phyloP scores from a whole-genome alignment of 2,329 filamentous ascomycete species.

The Parascedosporium putredinis region DNA sequence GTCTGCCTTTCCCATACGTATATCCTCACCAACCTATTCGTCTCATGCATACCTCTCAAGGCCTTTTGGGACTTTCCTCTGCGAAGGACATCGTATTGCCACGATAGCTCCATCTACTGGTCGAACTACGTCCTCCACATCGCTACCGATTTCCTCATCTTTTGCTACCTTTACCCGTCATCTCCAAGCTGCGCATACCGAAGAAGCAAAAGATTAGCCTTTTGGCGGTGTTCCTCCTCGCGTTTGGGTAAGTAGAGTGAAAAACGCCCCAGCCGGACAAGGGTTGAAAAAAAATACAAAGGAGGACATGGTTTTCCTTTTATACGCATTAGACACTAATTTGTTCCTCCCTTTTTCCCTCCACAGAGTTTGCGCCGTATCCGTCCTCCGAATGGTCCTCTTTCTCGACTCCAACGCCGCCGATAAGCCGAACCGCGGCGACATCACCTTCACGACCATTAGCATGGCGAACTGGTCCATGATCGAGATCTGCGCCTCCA shows the following conservation, averaged over 20 bases:
- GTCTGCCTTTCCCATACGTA: slow-evolving; percentile 14
- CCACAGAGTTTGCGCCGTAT: slow-evolving; percentile 24
- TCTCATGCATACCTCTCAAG: slow-evolving; percentile 14
- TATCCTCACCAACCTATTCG: slow-evolving; percentile 15
- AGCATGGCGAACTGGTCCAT: slow-evolving; percentile 10
- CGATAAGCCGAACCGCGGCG: background rate
- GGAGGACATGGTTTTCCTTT: no score
- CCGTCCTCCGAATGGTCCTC: slow-evolving; percentile 18
- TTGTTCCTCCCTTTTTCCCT: background rate
- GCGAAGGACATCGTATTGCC: slow-evolving; percentile 9
- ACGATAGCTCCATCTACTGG: slow-evolving; percentile 16
- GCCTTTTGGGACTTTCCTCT: slow-evolving; percentile 11
- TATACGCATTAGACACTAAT: no score
- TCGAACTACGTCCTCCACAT: slow-evolving; percentile 19
- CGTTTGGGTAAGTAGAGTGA: slow-evolving; percentile 14
- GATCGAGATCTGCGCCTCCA: slow-evolving; percentile 12
- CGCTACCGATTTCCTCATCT: slow-evolving; percentile 17
- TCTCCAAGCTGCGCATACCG: slow-evolving; percentile 18
- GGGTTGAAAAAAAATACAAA: no score
- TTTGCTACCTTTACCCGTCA: slow-evolving; percentile 19
- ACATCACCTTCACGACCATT: slow-evolving; percentile 9
- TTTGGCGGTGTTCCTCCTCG: slow-evolving; percentile 16
- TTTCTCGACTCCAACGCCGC: slow-evolving; percentile 1
- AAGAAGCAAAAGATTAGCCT: slow-evolving; percentile 16
- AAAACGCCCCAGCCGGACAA: background rate